Base-by-base conservation (phyloP, 2,329 filamentous ascomycete genomes). In the Microdochium trichocladiopsis region DNA sequence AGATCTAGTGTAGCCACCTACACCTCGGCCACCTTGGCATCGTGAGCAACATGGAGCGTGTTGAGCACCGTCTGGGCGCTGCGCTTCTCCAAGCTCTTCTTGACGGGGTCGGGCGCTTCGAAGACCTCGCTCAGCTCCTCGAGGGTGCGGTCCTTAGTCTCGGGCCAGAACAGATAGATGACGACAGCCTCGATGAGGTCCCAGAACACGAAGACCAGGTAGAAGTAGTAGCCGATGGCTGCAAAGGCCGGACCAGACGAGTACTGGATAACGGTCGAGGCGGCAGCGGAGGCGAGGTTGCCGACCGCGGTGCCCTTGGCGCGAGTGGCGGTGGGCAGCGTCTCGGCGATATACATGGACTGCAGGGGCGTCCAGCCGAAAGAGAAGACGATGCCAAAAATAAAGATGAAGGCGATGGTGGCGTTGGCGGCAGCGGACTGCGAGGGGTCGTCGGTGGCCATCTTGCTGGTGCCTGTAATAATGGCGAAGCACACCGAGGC, bases 121-220 rank as follows among this genome's bases (percentile, higher is more conserved):
- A 80, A 80, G 5, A 80, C 60, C 43, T 76, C 51, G 65, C 79
- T 75, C 52, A 80, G 79, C 55, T 79, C 75, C 57, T 81, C 78
- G 1, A 80, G 54, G 21, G 54, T 56, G 21, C 49, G 49, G 49
- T 72, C 65, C 56, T 72, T 74, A 1, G 73, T 76, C 63, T 76
- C 72, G 48, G 67, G 73, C 60, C 78, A 79, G 50, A 75, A 61
- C 51, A 80, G 72, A 56, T 67, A 76, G 47, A 80, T 69, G 1
- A 71, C 71, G 1, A 66, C 64, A 18, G 70, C 55, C 0, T 68
- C 65, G 21, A 71, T 53, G 31, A 60, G 64, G 61, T 66, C 69
- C 55, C 72, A 80, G 21, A 67, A 69, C 49, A 75, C 73, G 55
- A 80, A 81, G 24, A 82, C 67, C 57, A 80, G 78, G 63, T 79